Evolutionary conservation across 257 asterid species (phyloP), one percentile per base, ranked within the genome.

Genomic region (Gynochthodes officinalis): DNA sequence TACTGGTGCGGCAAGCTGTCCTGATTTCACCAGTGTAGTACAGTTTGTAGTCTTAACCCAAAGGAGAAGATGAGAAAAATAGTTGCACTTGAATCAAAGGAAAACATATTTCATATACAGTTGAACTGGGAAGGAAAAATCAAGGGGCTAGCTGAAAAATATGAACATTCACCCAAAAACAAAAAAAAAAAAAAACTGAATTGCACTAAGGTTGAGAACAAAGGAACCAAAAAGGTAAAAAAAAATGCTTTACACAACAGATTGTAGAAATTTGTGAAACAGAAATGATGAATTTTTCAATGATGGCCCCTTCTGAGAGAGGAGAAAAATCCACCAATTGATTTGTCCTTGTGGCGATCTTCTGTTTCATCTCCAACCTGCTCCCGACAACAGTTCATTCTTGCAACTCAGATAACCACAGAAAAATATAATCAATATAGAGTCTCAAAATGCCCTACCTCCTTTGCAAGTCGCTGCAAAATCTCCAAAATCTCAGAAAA

Each of bases 401-500:
- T 3, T 65, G 18, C 49, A 8, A 4, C 71, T 50, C 11, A 2
- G 30, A 11, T 33, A 27, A 44, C 3, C 6, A 39, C n/a, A 32
- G 0, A 5, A 23, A 48, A 4, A 35, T 7, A n/a, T 9, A n/a
- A 21, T n/a, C 14, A 12, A 70, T 30, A 4, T 59, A 40, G 0
- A 21, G 9, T 16, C 5, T 46, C 21, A 61, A 25, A 50, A 70
- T 64, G 40, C 52, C 40, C 55, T 12, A 86, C 87, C 85, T 77
- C 86, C 70, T 70, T 82, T 40, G 84, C 28, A 48, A 86, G 73
- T 64, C 46, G 73, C 67, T 73, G 81, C 76, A 86, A 75, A 33
- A 54, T 76, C 48, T 78, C 84, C 62, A 79, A 69, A 64, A 86
- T 82, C 75, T 84, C 86, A 5, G 86, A 71, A 66, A 86, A 86